Evolutionary conservation across 495 filamentous ascomycete genomes (phyloP).

Genomic region (Tirmania nivea): DNA sequence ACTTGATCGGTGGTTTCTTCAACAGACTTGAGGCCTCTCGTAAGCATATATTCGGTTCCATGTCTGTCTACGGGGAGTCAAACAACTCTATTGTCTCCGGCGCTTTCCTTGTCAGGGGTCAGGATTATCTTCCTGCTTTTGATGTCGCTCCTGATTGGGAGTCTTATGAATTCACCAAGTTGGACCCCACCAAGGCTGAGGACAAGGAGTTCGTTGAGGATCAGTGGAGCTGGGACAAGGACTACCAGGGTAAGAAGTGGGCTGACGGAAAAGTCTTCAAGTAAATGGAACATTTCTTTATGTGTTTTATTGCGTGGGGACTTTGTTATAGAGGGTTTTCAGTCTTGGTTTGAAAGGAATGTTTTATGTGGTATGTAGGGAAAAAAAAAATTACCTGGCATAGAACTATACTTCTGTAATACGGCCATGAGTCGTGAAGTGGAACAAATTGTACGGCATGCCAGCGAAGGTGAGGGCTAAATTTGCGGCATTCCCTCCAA

Average conservation of each 20-base stretch:
- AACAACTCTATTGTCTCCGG: slow-evolving; percentile 76
- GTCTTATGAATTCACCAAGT: slow-evolving; percentile 87
- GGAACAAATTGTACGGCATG: too few species aligned
- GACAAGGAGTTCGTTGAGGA: slow-evolving; percentile 70
- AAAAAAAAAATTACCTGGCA: not conserved
- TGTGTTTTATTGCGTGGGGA: not conserved
- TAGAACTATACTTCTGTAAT: too few species aligned
- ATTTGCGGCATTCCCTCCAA: too few species aligned
- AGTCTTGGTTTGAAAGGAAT: too few species aligned
- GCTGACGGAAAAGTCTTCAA: slow-evolving; percentile 98
- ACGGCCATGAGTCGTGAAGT: too few species aligned
- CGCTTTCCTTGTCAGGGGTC: slow-evolving; percentile 82
- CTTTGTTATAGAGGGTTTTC: too few species aligned
- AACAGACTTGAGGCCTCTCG: slow-evolving; percentile 88
- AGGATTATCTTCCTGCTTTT: slow-evolving; percentile 70
- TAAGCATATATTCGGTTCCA: slow-evolving; percentile 93
- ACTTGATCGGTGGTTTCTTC: slow-evolving; percentile 95
- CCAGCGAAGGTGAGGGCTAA: too few species aligned
- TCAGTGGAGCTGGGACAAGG: slow-evolving; percentile 78
- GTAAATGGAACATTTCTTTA: slow-evolving; percentile 32
- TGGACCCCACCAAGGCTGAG: slow-evolving; percentile 62
- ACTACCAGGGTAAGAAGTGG: slow-evolving; percentile 5
- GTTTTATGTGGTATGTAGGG: not conserved
- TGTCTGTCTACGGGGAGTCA: slow-evolving; percentile 67
- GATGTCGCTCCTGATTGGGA: slow-evolving; percentile 93